A percentile compares a stretch with the other conserved stretches of the same genome.
phyloP scores from a whole-genome alignment of 768 basidiomycete genomes.

The Suillus brevipes region DNA sequence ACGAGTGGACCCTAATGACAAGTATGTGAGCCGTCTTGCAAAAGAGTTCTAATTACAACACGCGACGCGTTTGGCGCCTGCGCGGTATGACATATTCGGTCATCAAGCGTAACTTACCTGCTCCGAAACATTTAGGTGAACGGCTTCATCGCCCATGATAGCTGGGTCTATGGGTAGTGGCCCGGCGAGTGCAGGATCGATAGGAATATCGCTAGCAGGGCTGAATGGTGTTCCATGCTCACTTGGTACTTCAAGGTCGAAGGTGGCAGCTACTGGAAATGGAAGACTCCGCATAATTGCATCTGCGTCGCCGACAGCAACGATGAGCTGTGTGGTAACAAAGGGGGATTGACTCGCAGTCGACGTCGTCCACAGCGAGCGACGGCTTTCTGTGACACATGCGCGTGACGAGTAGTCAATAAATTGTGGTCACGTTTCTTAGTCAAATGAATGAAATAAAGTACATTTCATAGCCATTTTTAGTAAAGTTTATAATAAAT shows the following conservation, averaged over 20 bases:
- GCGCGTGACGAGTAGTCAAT: slow-evolving; percentile 31
- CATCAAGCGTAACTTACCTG: slow-evolving; percentile 41
- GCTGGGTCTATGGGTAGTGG: slow-evolving; percentile 52
- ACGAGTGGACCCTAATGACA: slow-evolving; percentile 26
- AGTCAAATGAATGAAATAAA: slow-evolving; percentile 11
- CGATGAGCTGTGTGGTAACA: slow-evolving; percentile 19
- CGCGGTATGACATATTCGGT: slow-evolving; percentile 17
- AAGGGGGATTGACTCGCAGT: slow-evolving; percentile 26
- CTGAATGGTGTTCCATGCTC: slow-evolving; percentile 60
- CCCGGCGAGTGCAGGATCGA: slow-evolving; percentile 72
- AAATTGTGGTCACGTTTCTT: slow-evolving; percentile 30
- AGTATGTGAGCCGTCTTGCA: slow-evolving; percentile 18
- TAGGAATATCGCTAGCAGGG: slow-evolving; percentile 68
- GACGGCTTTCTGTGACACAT: slow-evolving; percentile 27
- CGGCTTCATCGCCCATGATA: slow-evolving; percentile 36
- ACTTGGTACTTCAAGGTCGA: slow-evolving; percentile 56
- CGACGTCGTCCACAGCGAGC: slow-evolving; percentile 41
- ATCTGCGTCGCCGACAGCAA: slow-evolving; percentile 12
- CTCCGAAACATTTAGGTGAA: slow-evolving; percentile 15
- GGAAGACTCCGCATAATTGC: slow-evolving; percentile 60
- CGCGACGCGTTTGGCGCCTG: slow-evolving; percentile 66
- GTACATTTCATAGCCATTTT: not conserved
- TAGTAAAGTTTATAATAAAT: no score
- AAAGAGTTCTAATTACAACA: slow-evolving; percentile 43
- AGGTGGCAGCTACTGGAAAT: slow-evolving; percentile 43